Percentiles rank a stretch among this genome's conserved stretches.
Evolutionary conservation across 306 rosid species (phyloP).

Genomic region (Echinosophora koreensis): DNA sequence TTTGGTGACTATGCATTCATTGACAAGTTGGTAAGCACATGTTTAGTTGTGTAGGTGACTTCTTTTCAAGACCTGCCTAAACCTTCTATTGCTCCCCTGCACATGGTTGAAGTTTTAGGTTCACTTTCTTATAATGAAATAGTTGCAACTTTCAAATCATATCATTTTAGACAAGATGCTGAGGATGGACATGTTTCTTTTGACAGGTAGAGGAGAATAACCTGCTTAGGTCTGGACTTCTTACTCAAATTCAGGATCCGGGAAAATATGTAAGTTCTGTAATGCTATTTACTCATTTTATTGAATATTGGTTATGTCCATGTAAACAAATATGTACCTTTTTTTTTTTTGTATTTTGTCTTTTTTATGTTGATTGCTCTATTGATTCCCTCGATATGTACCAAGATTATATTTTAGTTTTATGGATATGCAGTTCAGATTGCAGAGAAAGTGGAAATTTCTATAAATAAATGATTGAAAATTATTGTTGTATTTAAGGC

Average conservation of each 20-base stretch:
- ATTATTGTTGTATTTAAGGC: no score
- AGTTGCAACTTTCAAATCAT: no score
- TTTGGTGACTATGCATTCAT: no score
- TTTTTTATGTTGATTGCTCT: not conserved
- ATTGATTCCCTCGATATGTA: not conserved
- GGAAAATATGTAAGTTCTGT: conserved; percentile 71
- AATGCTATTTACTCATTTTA: conserved; percentile 16
- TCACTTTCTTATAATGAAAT: no score
- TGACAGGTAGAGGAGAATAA: conserved; percentile 82
- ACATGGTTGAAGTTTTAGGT: no score
- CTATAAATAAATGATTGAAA: not conserved
- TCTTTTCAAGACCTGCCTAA: no score
- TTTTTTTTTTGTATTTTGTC: not conserved
- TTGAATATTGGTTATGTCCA: conserved; percentile 6
- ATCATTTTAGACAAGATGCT: no score
- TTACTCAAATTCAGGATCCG: conserved; percentile 62
- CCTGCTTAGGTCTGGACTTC: conserved; percentile 74
- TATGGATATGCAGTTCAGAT: conserved; percentile 22
- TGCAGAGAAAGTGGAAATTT: conserved; percentile 3
- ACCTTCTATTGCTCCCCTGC: no score
- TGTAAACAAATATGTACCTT: not conserved
- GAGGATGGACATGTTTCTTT: conserved; percentile 43
- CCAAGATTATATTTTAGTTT: conserved; percentile 12
- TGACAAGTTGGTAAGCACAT: no score
- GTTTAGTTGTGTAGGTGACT: no score